Base-by-base conservation (phyloP, 805 yeast species). In the Lachancea lanzarotensis region DNA sequence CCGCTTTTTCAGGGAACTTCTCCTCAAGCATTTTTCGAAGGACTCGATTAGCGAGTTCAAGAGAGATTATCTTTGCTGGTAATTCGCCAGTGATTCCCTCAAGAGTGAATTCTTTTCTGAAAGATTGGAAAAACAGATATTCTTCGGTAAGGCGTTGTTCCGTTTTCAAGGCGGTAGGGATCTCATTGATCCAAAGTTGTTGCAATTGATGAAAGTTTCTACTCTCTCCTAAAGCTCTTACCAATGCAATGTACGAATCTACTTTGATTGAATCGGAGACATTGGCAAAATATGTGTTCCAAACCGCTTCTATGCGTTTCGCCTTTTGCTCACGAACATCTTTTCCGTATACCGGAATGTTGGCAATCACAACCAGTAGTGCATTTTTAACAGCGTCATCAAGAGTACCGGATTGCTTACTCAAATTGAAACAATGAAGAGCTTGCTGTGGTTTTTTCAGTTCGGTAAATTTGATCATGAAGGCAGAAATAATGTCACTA, bases 261-360 rank as follows among this genome's bases (percentile, higher is more conserved):
- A 51, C 49, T 2, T 34, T 36, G 15, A 49, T 49, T 8, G 35
- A 27, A 9, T 30, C 41, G 3, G 40, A 45, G 9, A 47, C 38
- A 16, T 50, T 38, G 34, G 54, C 54, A 18, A 60, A 50, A 13
- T 53, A 40, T 35, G 60, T 50, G 38, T 62, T 61, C 67, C 67
- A 62, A 32, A 61, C 52, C 1, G 66, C 66, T 43, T 58, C 52
- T 32, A 61, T 54, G 46, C 63, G 54, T 26, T 50, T 48, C 33
- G 53, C 31, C 38, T 48, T 55, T 26, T 50, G 42, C 32, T 38
- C 34, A 11, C 48, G 45, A 4, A 51, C 36, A 26, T 43, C 45
- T 17, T 50, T 19, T 8, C 43, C 43, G n/a, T 16, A 33, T 7
- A 31, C 30, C 11, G 43, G 55, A 40, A 57, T 34, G 22, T 44